These are phyloP conservation scores for Trichoderma afroharzianum DNA, from an alignment of 2,329 filamentous ascomycete genomes.

Conservation along the genomic window DNA sequence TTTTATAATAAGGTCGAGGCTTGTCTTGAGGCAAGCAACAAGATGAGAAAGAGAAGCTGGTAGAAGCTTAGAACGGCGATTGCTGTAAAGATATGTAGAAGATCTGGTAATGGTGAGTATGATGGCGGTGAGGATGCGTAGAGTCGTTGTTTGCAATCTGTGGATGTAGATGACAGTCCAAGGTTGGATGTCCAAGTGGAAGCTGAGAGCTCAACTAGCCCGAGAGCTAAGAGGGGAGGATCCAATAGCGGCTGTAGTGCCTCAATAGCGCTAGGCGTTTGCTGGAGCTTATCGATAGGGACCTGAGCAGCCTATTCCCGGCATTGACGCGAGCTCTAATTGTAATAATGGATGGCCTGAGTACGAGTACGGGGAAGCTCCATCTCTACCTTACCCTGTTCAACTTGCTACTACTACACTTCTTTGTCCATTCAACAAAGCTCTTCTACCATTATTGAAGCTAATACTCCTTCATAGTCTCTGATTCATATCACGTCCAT, in stretches of 20 bases:
- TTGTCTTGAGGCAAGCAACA: background rate
- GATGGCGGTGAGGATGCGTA: background rate
- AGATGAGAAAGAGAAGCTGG: too few species aligned
- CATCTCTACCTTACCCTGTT: background rate
- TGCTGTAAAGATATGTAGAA: background rate
- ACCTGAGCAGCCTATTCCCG: background rate
- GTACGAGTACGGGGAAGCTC: background rate
- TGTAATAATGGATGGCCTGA: background rate
- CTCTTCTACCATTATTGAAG: background rate
- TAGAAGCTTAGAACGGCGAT: background rate
- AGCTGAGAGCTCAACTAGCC: background rate
- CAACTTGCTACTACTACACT: background rate
- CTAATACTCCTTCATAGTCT: background rate
- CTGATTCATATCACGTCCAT: background rate
- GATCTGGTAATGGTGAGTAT: background rate
- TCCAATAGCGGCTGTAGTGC: background rate
- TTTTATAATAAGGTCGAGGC: background rate
- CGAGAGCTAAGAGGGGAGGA: background rate
- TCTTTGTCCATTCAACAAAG: background rate
- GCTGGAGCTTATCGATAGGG: constrained; percentile 15
- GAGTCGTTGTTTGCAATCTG: background rate
- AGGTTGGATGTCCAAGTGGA: background rate
- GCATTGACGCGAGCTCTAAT: constrained; percentile 10
- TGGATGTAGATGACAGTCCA: background rate
- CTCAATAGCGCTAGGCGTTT: background rate